A percentile compares a stretch with the other conserved stretches of the same genome.
These are phyloP conservation scores for Pholiota molesta DNA, from an alignment of 768 basidiomycete species.

Conservation along the genomic window DNA sequence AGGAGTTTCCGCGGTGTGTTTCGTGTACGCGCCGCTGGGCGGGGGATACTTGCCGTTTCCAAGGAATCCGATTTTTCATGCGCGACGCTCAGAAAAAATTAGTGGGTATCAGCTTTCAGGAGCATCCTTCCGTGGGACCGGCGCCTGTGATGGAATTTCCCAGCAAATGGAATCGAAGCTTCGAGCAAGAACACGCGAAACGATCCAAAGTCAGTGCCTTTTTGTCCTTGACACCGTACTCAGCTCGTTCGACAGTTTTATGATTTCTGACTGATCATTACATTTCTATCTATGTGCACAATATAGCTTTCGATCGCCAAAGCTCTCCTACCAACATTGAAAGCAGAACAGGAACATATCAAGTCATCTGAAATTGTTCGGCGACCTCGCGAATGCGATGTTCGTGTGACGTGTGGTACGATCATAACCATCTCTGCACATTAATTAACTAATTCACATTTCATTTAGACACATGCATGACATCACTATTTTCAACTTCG, in stretches of 20 bases:
- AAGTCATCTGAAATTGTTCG: conserved; percentile 60
- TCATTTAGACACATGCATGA: conserved; percentile 84
- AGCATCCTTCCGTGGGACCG: conserved; percentile 56
- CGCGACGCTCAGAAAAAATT: conserved; percentile 61
- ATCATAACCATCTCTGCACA: not conserved
- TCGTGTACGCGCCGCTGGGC: conserved; percentile 88
- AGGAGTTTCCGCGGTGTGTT: conserved; percentile 79
- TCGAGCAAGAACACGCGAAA: conserved; percentile 52
- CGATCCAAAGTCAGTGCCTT: conserved; percentile 61
- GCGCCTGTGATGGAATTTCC: conserved; percentile 68
- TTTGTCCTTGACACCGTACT: not conserved
- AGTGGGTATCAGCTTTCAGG: conserved; percentile 70
- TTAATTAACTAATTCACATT: conserved; percentile 7
- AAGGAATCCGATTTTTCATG: conserved; percentile 80
- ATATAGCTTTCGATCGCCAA: conserved; percentile 66
- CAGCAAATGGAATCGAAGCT: conserved; percentile 62
- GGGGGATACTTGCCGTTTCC: conserved; percentile 86
- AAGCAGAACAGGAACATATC: conserved; percentile 66
- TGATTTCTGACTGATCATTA: conserved; percentile 3
- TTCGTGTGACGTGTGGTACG: conserved; percentile 82
- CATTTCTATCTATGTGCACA: not conserved
- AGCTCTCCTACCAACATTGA: conserved; percentile 68
- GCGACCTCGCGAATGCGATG: conserved; percentile 77
- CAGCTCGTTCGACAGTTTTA: too few species aligned
- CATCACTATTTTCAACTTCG: conserved; percentile 85